A percentile compares a stretch with the other conserved stretches of the same genome.
Conservation (phyloP, 73 alveolate species). For the Halteria grandinella region DNA sequence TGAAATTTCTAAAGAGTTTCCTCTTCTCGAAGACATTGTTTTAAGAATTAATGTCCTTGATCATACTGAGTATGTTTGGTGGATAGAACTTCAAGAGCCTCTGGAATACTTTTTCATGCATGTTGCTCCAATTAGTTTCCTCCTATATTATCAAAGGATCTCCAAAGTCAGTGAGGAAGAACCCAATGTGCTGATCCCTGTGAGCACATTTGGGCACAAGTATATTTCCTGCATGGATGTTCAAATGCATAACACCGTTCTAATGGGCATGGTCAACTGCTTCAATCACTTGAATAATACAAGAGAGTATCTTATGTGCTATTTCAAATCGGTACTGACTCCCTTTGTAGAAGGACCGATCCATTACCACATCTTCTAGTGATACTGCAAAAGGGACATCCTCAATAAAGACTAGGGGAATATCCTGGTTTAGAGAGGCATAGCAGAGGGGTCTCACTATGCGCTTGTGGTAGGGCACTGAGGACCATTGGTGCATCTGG, state of each 20-base stretch:
- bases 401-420: slow-evolving; percentile 48
- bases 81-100: slow-evolving; percentile 56
- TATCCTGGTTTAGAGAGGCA: slow-evolving; percentile 32
- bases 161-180: slow-evolving; percentile 53
- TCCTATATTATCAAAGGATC: slow-evolving; percentile 32
- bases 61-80: slow-evolving; percentile 31
- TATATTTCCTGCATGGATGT: slow-evolving; percentile 50
- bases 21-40: slow-evolving; percentile 28
- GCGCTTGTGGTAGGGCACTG: slow-evolving; percentile 45
- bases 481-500: slow-evolving; percentile 46
- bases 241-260: slow-evolving; percentile 54
- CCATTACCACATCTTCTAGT: slow-evolving; percentile 16
- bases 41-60: slow-evolving; percentile 1
- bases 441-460: slow-evolving; percentile 43
- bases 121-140: slow-evolving; percentile 39
- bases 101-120: slow-evolving; percentile 29
- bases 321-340: slow-evolving; percentile 20
- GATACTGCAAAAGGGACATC: slow-evolving; percentile 49
- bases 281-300: slow-evolving; percentile 32
- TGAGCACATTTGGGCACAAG: slow-evolving; percentile 43
- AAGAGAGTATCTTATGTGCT: slow-evolving; percentile 27
- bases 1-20: background rate
- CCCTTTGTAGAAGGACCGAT: slow-evolving; percentile 42
- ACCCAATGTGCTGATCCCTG: slow-evolving; percentile 35
- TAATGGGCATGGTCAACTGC: slow-evolving; percentile 49